Conservation (phyloP, 495 filamentous ascomycete species). For the Xylaria palmicola region DNA sequence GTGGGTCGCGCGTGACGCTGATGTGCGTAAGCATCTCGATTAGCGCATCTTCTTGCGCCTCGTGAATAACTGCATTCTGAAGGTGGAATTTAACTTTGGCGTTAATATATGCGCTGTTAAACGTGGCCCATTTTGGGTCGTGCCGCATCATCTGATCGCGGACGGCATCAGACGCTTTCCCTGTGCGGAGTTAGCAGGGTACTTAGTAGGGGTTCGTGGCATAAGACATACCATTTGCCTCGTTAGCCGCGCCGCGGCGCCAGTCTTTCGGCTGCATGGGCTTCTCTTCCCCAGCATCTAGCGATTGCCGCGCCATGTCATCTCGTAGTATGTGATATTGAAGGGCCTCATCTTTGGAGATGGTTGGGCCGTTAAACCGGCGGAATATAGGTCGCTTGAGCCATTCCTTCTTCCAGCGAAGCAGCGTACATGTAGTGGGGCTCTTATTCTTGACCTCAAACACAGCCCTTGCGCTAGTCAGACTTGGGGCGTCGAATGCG, state of each 20-base stretch:
- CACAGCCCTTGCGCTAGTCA: constrained; percentile 7
- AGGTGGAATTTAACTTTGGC: constrained; percentile 19
- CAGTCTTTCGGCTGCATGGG: too few relatives aligned
- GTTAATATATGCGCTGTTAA: constrained; percentile 21
- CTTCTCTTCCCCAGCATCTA: constrained; percentile 21
- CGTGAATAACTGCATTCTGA: constrained; percentile 21
- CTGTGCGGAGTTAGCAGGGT: too few relatives aligned
- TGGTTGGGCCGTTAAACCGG: background rate
- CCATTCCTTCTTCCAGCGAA: constrained; percentile 27
- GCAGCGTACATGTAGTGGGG: constrained; percentile 20
- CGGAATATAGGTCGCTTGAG: constrained; percentile 32
- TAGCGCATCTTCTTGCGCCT: constrained; percentile 12
- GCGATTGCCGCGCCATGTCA: constrained; percentile 22
- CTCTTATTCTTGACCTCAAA: constrained; percentile 26
- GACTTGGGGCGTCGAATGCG: constrained; percentile 4
- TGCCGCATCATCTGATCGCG: constrained; percentile 25
- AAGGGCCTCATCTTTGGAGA: constrained; percentile 16
- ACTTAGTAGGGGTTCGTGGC: too few relatives aligned
- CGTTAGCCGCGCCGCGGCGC: constrained; percentile 21
- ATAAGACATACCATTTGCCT: constrained; percentile 20
- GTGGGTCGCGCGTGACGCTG: constrained; percentile 28
- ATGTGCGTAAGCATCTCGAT: constrained; percentile 21
- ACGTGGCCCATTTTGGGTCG: constrained; percentile 23
- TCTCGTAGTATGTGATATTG: constrained; percentile 19
- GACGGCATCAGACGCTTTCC: background rate